phyloP scores from a whole-genome alignment of 2,329 filamentous ascomycete genomes.

The Hymenoscyphus repandus region DNA sequence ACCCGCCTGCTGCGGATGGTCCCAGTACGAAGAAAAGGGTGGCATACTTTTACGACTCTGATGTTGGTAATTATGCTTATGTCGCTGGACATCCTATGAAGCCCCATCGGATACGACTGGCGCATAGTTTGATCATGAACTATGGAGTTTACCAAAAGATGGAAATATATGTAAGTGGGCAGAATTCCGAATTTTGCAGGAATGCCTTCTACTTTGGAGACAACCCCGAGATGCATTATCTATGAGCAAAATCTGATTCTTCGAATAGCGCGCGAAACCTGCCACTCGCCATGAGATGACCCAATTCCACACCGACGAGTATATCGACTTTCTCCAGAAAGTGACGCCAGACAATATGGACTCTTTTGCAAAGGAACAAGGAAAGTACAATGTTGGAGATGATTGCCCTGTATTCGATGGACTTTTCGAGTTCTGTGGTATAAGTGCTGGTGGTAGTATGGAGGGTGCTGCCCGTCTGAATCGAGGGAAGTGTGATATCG shows the following conservation, averaged over 20 bases:
- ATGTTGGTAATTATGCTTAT: constrained; percentile 98
- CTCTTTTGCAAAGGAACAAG: constrained; percentile 81
- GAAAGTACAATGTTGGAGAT: constrained; percentile 89
- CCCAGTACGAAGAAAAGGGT: constrained; percentile 68
- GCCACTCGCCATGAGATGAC: constrained; percentile 86
- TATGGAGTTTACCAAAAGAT: constrained; percentile 96
- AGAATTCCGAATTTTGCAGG: not conserved
- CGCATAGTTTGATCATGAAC: constrained; percentile 92
- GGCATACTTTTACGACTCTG: constrained; percentile 97
- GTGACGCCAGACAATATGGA: constrained; percentile 99
- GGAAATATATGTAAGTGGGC: constrained; percentile 79
- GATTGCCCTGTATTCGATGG: constrained; percentile 98
- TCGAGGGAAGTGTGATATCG: constrained; percentile 89
- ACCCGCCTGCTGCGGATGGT: constrained; percentile 45
- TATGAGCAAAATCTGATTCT: constrained; percentile 6
- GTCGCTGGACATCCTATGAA: constrained; percentile 98
- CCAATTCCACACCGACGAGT: constrained; percentile 91
- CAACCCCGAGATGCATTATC: not conserved
- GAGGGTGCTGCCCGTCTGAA: constrained; percentile 88
- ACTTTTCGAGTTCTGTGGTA: constrained; percentile 92
- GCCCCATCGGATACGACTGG: constrained; percentile 89
- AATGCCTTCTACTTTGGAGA: not conserved
- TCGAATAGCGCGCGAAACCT: constrained; percentile 67
- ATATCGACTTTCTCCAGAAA: constrained; percentile 90
- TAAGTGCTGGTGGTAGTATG: constrained; percentile 90